Conservation (phyloP, 2,329 filamentous ascomycete species). For the Pseudocercospora macadamiae region DNA sequence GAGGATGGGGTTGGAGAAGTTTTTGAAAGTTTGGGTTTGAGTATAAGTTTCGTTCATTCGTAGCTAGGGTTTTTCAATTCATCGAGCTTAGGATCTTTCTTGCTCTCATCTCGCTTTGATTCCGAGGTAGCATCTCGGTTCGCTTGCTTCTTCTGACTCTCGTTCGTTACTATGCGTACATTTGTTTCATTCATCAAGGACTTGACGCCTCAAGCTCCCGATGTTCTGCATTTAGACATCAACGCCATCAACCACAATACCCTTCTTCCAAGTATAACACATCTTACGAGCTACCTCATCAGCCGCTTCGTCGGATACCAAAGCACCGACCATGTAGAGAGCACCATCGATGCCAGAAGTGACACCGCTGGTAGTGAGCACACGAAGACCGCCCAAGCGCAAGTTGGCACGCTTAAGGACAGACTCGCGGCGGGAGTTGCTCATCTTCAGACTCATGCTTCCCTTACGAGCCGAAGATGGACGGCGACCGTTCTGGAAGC, state of each 20-base stretch:
- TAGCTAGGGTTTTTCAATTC: slow-evolving; percentile 7
- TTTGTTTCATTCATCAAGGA: neutral
- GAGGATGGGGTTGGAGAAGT: slow-evolving; percentile 13
- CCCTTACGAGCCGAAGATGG: slow-evolving; percentile 65
- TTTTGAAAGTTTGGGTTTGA: slow-evolving; percentile 12
- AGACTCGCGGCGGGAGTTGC: slow-evolving; percentile 74
- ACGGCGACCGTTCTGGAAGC: slow-evolving; percentile 45
- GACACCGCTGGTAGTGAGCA: slow-evolving; percentile 79
- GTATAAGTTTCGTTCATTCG: slow-evolving; percentile 14
- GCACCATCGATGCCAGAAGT: slow-evolving; percentile 81
- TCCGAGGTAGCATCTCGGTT: slow-evolving; percentile 25
- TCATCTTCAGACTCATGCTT: slow-evolving; percentile 78
- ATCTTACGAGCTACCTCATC: slow-evolving; percentile 73
- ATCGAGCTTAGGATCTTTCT: slow-evolving; percentile 9
- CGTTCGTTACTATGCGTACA: slow-evolving; percentile 19
- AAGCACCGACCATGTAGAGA: slow-evolving; percentile 80
- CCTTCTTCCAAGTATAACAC: slow-evolving; percentile 86
- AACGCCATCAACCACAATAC: slow-evolving; percentile 79
- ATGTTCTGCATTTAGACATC: slow-evolving; percentile 64
- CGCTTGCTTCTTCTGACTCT: too few relatives aligned
- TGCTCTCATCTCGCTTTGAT: slow-evolving; percentile 20
- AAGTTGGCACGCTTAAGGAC: slow-evolving; percentile 77
- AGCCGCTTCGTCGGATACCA: slow-evolving; percentile 77
- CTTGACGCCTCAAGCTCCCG: slow-evolving; percentile 3
- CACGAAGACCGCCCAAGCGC: slow-evolving; percentile 68